Base-by-base conservation (phyloP, 1,284 basidiomycete species). In the Schizophyllum commune region DNA sequence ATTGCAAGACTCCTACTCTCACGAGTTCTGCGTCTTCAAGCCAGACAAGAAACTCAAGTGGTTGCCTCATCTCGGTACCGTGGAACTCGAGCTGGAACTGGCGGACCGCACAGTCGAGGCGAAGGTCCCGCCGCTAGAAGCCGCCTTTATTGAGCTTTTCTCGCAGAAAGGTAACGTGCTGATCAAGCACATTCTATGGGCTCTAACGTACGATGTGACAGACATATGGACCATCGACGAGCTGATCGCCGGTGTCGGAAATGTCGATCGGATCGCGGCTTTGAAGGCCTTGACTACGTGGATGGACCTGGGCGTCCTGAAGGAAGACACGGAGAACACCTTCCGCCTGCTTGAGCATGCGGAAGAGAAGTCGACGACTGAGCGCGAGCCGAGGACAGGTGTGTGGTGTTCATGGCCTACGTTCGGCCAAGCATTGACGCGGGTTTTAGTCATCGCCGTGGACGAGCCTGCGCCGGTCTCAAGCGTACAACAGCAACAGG, bases 11-110 rank as follows among this genome's bases (percentile, higher is more conserved):
- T 73, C 80, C 34, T 97, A 96, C 69, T 83, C 89, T 5, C 80
- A 83, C 53, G 85, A 90, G 64, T 98, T 90, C 71, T 79, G 79
- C 21, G 76, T 78, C 13, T 91, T 94, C 76, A 96, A 96, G 69
- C 92, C 93, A 0, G 94, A 96, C 73, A 96, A 97, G 77, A 84
- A 81, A 65, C 80, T 98, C 33, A 83, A 85, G 59, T 98, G 92
- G 88, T 72, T 96, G 5, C 88, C 92, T 11, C 88, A 94, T 68
- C 81, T 96, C 19, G 95, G 95, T 0, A 91, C 86, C 1, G 83
- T 95, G 32, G 79, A 84, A 52, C 71, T 98, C 52, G 85, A 91
- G 60, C 74, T 98, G 5, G 85, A 93, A 67, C 77, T 97, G 3
- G 79, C 87, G 67, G 95, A 97, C 70, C 84, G 93, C 19, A 84